Base-by-base conservation (phyloP, 352 stramenopile species). In the Phytophthora ohioensis region DNA sequence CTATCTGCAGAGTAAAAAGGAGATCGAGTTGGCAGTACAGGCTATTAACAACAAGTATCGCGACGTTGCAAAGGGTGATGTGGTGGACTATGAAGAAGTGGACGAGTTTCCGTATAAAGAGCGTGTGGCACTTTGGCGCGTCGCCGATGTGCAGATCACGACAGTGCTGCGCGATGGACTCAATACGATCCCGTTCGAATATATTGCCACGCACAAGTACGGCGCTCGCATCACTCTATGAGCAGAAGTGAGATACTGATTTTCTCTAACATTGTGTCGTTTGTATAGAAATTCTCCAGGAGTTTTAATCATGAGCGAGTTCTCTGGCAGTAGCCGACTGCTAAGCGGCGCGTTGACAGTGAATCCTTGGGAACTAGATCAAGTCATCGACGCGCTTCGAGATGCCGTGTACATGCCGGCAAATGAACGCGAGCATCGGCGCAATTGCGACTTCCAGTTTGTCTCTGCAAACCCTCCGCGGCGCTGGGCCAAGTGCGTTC, bases 271-370 rank as follows among this genome's bases (percentile, higher is more conserved):
- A 11, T 54, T 15, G 9, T 47, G 8, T 57, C n/a, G 13, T 34
- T 52, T 34, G 17, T 65, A 35, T 52, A 89, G 82, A 64, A 90
- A 76, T 1, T 86, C 82, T 1, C 70, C 87, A 5, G 96, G 97
- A 8, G 81, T 98, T 2, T 78, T 98, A 38, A 98, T 99, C 57
- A 73, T 99, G n/a, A 99, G 95, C 66, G 97, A 99, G 64, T 99
- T 99, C 70, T 97, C 97, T 1, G 96, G 91, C 27, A 98, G 92
- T 65, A 98, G 95, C 58, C 87, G 97, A 13, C 80, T 99, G 2
- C 88, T 99, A 56, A 92, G 94, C 58, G 98, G 98, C 3, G 94
- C 97, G 4, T 59, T 99, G 15, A 97, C 95, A 9, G 93, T 99
- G 10, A 99, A 99, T 69, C 98, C 98, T 1, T 99, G 97, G 97